Evolutionary conservation across 257 asterid species (phyloP).

Genomic region (Jacaranda copaia): DNA sequence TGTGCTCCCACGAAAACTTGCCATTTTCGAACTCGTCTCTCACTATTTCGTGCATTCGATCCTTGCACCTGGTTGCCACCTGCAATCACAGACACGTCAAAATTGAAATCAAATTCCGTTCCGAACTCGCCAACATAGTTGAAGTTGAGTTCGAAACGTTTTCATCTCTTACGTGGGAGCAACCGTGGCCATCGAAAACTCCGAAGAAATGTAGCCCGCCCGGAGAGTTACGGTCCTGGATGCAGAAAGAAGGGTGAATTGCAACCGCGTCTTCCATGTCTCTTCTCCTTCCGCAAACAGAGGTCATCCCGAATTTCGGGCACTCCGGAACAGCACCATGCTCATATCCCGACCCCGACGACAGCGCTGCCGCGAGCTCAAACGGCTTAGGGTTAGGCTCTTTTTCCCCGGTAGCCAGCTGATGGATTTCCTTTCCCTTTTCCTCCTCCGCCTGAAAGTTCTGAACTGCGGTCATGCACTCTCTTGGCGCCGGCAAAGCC

Average conservation of each 20-base stretch:
- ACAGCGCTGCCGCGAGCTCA: slow-evolving; percentile 7
- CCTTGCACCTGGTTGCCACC: slow-evolving; percentile 86
- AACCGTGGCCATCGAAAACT: slow-evolving; percentile 94
- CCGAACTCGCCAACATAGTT: background rate
- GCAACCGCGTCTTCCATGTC: slow-evolving; percentile 94
- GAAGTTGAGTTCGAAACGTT: background rate
- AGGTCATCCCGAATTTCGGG: slow-evolving; percentile 68
- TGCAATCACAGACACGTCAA: slow-evolving; percentile 30
- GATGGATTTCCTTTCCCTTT: background rate
- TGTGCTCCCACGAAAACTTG: slow-evolving; percentile 51
- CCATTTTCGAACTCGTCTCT: slow-evolving; percentile 53
- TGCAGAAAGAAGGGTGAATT: slow-evolving; percentile 57
- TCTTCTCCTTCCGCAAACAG: slow-evolving; percentile 86
- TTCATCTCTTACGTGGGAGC: slow-evolving; percentile 75
- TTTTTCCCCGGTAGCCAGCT: background rate
- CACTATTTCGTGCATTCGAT: slow-evolving; percentile 88
- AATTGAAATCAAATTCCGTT: background rate
- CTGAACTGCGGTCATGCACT: background rate
- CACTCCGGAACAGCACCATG: background rate
- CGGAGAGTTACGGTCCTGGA: slow-evolving; percentile 8
- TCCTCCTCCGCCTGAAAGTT: slow-evolving; percentile 7
- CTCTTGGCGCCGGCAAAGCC: slow-evolving; percentile 4
- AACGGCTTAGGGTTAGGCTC: background rate
- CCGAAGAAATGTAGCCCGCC: slow-evolving; percentile 61
- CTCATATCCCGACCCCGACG: background rate